phyloP scores from a whole-genome alignment of 306 rosid species.

The Castanospermum australe region DNA sequence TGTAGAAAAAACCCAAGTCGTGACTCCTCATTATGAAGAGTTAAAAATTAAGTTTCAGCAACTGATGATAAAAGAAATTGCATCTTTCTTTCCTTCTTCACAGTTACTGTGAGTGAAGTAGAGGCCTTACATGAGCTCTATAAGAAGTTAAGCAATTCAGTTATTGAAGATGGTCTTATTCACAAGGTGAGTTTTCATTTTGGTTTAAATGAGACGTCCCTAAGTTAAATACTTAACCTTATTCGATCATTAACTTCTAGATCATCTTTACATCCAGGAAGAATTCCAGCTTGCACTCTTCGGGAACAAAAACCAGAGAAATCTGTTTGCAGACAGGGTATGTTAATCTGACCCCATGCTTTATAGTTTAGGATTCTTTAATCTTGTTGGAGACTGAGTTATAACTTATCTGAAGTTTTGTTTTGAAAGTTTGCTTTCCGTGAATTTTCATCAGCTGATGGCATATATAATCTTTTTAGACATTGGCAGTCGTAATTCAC shows the following conservation, averaged over 20 bases:
- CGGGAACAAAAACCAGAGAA: constrained; percentile 55
- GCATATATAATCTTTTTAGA: not conserved
- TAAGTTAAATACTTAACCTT: not conserved
- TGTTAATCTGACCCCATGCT: constrained; percentile 25
- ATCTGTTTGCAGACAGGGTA: constrained; percentile 87
- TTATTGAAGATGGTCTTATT: constrained; percentile 72
- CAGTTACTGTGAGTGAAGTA: constrained; percentile 85
- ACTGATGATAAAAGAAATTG: not conserved
- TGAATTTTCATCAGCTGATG: not conserved
- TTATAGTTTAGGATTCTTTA: not conserved
- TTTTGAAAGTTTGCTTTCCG: too few relatives aligned
- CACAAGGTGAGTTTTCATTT: constrained; percentile 62
- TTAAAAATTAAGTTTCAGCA: not conserved
- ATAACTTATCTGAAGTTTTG: not conserved
- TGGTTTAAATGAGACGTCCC: not conserved
- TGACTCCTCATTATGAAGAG: not conserved
- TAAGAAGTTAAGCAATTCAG: constrained; percentile 81
- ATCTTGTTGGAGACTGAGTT: not conserved
- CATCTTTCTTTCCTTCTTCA: constrained; percentile 5
- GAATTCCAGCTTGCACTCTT: constrained; percentile 94
- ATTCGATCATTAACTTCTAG: not conserved
- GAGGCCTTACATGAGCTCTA: constrained; percentile 79
- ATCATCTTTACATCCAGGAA: constrained; percentile 51
- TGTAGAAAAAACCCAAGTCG: not conserved
- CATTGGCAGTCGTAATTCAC: not conserved